Conservation (phyloP, 2,329 filamentous ascomycete species). For the Sclerotinia nivalis region DNA sequence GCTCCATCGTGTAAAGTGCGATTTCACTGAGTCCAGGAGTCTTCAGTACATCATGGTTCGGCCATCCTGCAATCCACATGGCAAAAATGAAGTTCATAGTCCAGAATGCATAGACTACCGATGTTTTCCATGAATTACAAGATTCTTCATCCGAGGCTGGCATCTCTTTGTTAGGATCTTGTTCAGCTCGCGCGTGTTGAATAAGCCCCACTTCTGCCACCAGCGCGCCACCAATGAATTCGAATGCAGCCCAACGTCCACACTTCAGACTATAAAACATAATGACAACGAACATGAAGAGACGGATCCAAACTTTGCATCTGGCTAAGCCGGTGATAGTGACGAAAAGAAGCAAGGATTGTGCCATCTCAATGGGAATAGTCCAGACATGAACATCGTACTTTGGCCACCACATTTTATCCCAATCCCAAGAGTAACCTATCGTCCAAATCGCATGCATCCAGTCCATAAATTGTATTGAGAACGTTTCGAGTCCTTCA, state of each 20-base stretch:
- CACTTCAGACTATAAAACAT: conserved; percentile 36
- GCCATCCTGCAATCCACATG: conserved; percentile 39
- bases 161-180: conserved; percentile 26
- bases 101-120: conserved; percentile 33
- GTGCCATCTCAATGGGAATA: conserved; percentile 39
- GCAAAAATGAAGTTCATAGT: conserved; percentile 33
- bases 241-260: conserved; percentile 39
- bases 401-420: conserved; percentile 19
- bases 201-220: conserved; percentile 48
- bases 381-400: conserved; percentile 35
- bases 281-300: conserved; percentile 32
- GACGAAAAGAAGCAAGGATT: conserved; percentile 38
- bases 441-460: conserved; percentile 22
- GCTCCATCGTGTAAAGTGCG: conserved; percentile 33
- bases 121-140: conserved; percentile 16
- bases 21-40: conserved; percentile 33
- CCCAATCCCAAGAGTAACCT: conserved; percentile 23
- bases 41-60: conserved; percentile 34
- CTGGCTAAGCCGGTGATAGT: conserved; percentile 35
- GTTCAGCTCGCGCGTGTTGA: conserved; percentile 32
- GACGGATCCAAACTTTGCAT: conserved; percentile 33
- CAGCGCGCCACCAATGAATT: conserved; percentile 51
- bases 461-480: conserved; percentile 18
- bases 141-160: neutral
- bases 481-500: neutral